Percentiles rank a stretch among this genome's conserved stretches.
Evolutionary conservation across 140 eudicot genomes (phyloP).

Genomic region (Eryngium alpinum): DNA sequence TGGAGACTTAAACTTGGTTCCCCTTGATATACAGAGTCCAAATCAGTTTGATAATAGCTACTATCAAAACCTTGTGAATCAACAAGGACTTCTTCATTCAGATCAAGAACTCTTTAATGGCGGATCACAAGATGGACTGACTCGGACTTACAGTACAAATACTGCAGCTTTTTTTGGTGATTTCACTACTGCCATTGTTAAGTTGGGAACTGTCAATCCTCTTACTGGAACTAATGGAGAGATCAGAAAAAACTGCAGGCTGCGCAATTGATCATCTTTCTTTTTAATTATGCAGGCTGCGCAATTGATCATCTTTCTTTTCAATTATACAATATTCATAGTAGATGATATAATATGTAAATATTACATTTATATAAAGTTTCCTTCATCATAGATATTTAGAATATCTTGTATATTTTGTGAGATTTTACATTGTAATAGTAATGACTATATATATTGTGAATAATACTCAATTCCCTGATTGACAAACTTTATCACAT

Average conservation of each 20-base stretch:
- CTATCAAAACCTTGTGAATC: slow-evolving; percentile 31
- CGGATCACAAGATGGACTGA: slow-evolving; percentile 42
- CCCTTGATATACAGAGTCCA: slow-evolving; percentile 50
- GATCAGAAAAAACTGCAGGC: slow-evolving; percentile 43
- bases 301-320: too few species aligned
- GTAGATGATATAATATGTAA: too few species aligned
- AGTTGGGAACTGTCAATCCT: slow-evolving; percentile 48
- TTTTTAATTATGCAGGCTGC: too few species aligned
- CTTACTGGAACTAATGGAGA: slow-evolving; percentile 34
- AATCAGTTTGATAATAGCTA: slow-evolving; percentile 50
- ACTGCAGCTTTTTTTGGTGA: slow-evolving; percentile 26
- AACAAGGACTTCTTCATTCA: slow-evolving; percentile 51
- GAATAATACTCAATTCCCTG: too few species aligned
- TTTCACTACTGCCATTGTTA: slow-evolving; percentile 53
- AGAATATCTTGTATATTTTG: too few species aligned
- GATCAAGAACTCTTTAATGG: slow-evolving; percentile 53
- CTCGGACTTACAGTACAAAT: slow-evolving; percentile 6
- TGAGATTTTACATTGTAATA: background rate
- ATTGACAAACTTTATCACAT: too few species aligned
- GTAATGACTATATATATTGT: background rate
- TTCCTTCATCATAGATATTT: too few species aligned
- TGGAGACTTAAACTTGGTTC: slow-evolving; percentile 41
- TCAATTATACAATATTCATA: too few species aligned
- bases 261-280: background rate
- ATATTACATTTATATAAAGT: too few species aligned